Conservation (phyloP, 2,329 filamentous ascomycete genomes). For the Exserohilum rostratum region DNA sequence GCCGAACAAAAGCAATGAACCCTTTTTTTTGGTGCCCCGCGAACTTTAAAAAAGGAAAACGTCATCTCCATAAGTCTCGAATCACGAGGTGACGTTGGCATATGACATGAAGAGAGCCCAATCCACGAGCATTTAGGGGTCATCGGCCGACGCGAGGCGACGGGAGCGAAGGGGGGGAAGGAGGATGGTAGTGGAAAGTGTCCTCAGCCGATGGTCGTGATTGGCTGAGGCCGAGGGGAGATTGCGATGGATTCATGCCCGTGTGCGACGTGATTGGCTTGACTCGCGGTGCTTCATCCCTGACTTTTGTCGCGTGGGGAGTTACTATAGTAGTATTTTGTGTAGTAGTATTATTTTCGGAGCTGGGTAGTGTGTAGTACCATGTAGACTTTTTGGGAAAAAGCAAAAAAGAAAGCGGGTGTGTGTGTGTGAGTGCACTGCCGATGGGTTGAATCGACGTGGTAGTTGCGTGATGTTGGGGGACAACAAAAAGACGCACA, state of each 20-base stretch:
- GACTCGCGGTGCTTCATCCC: background rate
- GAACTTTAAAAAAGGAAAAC: too few species aligned
- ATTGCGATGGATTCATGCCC: constrained; percentile 9
- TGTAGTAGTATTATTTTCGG: background rate
- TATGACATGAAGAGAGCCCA: too few species aligned
- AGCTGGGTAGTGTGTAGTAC: too few species aligned
- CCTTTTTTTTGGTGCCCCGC: too few species aligned
- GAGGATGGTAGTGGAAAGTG: background rate
- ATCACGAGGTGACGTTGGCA: background rate
- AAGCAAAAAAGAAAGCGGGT: too few species aligned
- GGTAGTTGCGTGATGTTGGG: too few species aligned
- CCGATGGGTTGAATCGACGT: too few species aligned
- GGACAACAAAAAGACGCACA: too few species aligned
- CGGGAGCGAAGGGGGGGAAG: background rate
- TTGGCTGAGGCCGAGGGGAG: constrained; percentile 4
- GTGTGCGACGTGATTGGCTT: constrained; percentile 10
- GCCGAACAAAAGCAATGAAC: too few species aligned
- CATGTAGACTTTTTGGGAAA: too few species aligned
- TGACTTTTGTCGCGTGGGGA: background rate
- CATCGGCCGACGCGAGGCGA: background rate
- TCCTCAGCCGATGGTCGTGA: background rate
- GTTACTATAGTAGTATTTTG: background rate
- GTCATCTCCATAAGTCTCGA: background rate
- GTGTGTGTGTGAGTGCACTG: too few species aligned
- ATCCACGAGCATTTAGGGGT: background rate